Base-by-base conservation (phyloP, 441 rosid species). In the Hura crepitans region DNA sequence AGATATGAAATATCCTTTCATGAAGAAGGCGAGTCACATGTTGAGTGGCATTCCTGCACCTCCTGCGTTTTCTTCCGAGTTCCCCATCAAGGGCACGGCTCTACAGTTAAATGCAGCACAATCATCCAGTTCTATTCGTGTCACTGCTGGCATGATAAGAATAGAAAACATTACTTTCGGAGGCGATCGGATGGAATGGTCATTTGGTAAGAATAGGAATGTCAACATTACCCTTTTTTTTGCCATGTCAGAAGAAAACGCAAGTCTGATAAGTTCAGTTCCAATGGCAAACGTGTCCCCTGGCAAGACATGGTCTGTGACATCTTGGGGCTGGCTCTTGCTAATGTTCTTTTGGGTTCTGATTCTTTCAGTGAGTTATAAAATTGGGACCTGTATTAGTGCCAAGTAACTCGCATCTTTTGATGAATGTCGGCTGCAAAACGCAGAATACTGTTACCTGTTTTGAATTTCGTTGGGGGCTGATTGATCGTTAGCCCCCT, bases 111-210 rank as follows among this genome's bases (percentile, higher is more conserved):
- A 89, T 76, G 70, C 90, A 22, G 81, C 89, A 13, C 93, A 89
- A 65, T 74, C 98, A 50, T 89, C 99, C 53, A 89, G 91, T 68
- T 89, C 98, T 0, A 83, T 85, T 64, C 94, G 84, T 67, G 87
- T 93, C 20, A 89, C 95, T 62, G 94, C 99, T 49, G 98, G 97
- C 73, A 85, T 93, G 84, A 86, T 96, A 71, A 91, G 92, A 84
- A 88, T 96, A 78, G 85, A 93, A 55, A 77, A 63, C 63, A 59
- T 75, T 67, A 78, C 74, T 47, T 58, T 80, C 60, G 77, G 71
- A 15, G 85, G 84, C 60, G 70, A 68, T 46, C 77, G 77, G 28
- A 72, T 83, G 73, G 91, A 88, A 69, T 84, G 89, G 96, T 80
- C 93, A 45, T 69, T 81, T 27, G 82, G 81, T 75, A 96, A 96